Conservation (phyloP, 2,329 filamentous ascomycete species). For the Paraphoma sp. region DNA sequence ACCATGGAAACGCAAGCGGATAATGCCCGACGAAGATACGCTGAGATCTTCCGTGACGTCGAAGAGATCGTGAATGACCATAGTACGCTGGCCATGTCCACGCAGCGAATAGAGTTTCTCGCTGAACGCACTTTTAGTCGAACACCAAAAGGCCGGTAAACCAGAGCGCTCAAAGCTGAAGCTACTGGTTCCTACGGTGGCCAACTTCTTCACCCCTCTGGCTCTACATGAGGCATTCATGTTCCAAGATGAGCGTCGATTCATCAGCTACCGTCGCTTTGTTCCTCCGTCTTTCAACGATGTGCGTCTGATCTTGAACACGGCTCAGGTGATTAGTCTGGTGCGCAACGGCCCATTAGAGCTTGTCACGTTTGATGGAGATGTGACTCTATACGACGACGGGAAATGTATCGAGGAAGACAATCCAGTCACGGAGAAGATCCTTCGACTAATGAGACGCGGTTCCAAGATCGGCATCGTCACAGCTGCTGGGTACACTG, state of each 20-base stretch:
- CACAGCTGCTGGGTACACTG: conserved; percentile 93
- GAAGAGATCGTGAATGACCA: conserved; percentile 92
- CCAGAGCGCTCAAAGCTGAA: conserved; percentile 86
- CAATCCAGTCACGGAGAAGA: conserved; percentile 77
- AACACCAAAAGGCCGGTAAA: conserved; percentile 70
- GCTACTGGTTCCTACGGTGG: conserved; percentile 87
- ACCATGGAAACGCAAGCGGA: conserved; percentile 75
- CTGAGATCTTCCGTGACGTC: conserved; percentile 93
- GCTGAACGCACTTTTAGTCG: conserved; percentile 58
- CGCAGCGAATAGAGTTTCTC: background rate
- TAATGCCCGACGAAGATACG: conserved; percentile 85
- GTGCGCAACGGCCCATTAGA: conserved; percentile 75
- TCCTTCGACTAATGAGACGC: conserved; percentile 74
- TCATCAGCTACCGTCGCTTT: conserved; percentile 89
- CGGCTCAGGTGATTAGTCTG: conserved; percentile 92
- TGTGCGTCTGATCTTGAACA: conserved; percentile 89
- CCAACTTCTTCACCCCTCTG: conserved; percentile 90
- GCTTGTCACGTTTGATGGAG: conserved; percentile 94
- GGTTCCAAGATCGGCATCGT: conserved; percentile 92
- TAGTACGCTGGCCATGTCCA: conserved; percentile 60
- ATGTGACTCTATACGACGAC: conserved; percentile 89
- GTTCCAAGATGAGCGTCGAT: conserved; percentile 83
- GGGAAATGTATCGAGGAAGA: conserved; percentile 77
- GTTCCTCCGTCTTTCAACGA: conserved; percentile 98
- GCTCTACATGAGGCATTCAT: conserved; percentile 89